phyloP scores from a whole-genome alignment of 768 basidiomycete genomes.

The Pleurotus salmoneostramineus region DNA sequence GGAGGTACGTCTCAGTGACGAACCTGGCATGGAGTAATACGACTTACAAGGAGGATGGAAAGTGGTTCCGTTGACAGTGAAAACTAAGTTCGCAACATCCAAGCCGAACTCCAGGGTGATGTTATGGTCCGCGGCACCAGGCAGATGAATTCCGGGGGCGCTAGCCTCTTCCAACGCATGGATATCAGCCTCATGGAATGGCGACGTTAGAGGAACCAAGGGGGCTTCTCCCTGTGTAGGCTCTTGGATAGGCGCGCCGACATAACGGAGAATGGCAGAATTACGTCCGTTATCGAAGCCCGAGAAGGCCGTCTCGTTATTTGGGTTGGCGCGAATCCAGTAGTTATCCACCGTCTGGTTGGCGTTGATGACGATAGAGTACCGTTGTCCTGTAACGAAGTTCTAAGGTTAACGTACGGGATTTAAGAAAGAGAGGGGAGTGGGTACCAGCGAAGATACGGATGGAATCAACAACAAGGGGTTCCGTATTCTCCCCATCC shows the following conservation, averaged over 20 bases:
- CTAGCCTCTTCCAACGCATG: constrained; percentile 27
- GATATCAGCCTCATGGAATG: constrained; percentile 32
- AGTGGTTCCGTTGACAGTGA: constrained; percentile 20
- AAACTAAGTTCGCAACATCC: constrained; percentile 12
- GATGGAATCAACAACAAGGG: constrained; percentile 18
- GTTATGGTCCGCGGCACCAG: constrained; percentile 4
- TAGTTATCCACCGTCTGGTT: constrained; percentile 39
- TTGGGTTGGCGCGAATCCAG: constrained; percentile 37
- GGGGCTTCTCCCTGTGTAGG: constrained; percentile 28
- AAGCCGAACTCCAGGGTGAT: constrained; percentile 16
- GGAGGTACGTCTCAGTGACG: too few species aligned
- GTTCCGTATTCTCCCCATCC: constrained; percentile 24
- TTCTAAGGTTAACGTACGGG: constrained; percentile 14
- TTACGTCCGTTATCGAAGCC: constrained; percentile 32
- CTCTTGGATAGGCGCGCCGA: constrained; percentile 21
- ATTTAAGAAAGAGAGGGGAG: constrained; percentile 9
- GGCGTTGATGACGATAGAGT: constrained; percentile 37
- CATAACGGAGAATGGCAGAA: constrained; percentile 38
- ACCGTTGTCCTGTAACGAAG: constrained; percentile 32
- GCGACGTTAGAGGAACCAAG: constrained; percentile 11
- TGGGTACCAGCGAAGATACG: not conserved
- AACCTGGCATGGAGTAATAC: not conserved
- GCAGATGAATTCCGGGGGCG: constrained; percentile 11
- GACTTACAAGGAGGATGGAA: constrained; percentile 19
- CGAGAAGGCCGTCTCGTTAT: constrained; percentile 10